A percentile compares a stretch with the other conserved stretches of the same genome.
Evolutionary conservation across 768 basidiomycete genomes (phyloP).

Genomic region (Xerocomellus intermedius): DNA sequence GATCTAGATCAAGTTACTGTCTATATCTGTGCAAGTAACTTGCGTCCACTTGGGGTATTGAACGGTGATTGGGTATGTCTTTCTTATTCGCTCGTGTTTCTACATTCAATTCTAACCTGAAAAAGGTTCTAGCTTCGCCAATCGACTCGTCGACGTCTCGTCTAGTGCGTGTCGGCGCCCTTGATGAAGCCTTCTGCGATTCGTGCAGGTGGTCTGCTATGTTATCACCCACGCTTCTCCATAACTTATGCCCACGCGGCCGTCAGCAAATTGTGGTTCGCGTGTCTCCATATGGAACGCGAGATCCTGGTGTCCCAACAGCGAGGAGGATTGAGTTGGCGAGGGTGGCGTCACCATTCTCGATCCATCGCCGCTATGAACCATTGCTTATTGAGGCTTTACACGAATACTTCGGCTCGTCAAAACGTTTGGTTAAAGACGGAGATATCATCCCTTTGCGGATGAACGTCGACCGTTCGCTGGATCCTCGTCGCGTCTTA

Average conservation of each 20-base stretch:
- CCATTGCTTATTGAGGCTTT: constrained; percentile 57
- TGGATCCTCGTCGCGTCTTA: constrained; percentile 18
- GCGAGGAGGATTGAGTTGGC: constrained; percentile 73
- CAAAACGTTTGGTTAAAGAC: constrained; percentile 59
- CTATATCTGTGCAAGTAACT: constrained; percentile 61
- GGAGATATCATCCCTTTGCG: constrained; percentile 72
- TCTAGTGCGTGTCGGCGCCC: constrained; percentile 56
- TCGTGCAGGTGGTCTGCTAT: constrained; percentile 36
- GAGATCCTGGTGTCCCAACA: constrained; percentile 58
- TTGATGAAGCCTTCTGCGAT: constrained; percentile 42
- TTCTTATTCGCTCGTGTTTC: background rate
- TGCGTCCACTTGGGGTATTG: constrained; percentile 63
- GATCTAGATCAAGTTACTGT: constrained; percentile 53
- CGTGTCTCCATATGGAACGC: constrained; percentile 60
- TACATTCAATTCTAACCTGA: background rate
- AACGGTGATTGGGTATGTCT: constrained; percentile 74
- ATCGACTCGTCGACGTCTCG: constrained; percentile 39
- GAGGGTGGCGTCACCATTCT: constrained; percentile 74
- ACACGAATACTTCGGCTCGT: constrained; percentile 56
- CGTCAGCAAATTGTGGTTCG: constrained; percentile 37
- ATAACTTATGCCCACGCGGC: constrained; percentile 45
- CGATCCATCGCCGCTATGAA: constrained; percentile 65
- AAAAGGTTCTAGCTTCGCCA: constrained; percentile 53
- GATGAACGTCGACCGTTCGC: constrained; percentile 51
- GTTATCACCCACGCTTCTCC: constrained; percentile 49